These are phyloP conservation scores for Xylaria nigripes DNA, from an alignment of 495 filamentous ascomycete species.

Conservation along the genomic window DNA sequence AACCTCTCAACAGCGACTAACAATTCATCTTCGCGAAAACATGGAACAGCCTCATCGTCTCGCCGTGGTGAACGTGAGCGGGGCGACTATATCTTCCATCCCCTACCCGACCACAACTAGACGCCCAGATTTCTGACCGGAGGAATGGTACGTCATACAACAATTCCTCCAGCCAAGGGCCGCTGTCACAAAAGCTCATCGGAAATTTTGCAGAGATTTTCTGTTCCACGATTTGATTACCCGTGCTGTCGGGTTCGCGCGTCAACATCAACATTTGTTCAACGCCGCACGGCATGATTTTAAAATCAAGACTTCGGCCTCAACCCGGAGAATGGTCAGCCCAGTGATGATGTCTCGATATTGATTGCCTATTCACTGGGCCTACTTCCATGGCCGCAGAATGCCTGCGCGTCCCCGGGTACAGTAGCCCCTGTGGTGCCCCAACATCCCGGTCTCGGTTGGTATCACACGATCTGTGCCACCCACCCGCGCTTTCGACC, in stretches of 20 bases:
- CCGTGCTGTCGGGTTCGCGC: neutral
- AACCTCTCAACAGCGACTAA: neutral
- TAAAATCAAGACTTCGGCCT: neutral
- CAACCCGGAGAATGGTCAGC: neutral
- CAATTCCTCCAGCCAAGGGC: neutral
- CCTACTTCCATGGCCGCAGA: neutral
- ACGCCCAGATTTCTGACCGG: neutral
- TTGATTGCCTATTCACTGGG: neutral
- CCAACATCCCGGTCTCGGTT: neutral
- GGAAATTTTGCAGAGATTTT: neutral
- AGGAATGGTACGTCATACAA: neutral
- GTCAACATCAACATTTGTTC: neutral
- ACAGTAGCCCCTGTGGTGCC: neutral
- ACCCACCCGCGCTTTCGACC: neutral
- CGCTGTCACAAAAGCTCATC: neutral
- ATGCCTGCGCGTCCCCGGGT: constrained; percentile 4
- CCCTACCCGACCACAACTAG: constrained; percentile 8
- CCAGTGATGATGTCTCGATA: neutral
- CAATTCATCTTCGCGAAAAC: constrained; percentile 1
- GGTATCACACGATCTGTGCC: constrained; percentile 11
- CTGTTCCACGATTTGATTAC: neutral
- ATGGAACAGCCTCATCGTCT: neutral
- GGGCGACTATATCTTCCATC: constrained; percentile 6
- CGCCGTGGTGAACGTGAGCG: constrained; percentile 1
- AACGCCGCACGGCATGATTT: neutral